Conservation (phyloP, 176 grass and related monocot species). For the Avena sativa region DNA sequence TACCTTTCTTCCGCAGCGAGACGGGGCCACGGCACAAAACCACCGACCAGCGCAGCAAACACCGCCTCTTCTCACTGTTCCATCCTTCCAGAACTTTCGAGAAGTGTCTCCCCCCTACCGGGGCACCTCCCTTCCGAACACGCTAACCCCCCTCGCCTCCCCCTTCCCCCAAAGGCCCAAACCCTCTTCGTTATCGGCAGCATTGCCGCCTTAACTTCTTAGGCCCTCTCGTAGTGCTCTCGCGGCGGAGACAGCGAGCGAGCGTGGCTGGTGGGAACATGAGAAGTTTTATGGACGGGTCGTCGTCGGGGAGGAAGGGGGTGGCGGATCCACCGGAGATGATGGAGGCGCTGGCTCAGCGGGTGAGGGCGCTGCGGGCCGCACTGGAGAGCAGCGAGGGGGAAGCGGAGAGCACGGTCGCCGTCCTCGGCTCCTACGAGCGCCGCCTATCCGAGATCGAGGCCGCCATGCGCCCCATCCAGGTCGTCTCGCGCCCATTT, state of each 20-base stretch:
- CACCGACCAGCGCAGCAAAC: not conserved
- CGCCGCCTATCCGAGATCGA: constrained; percentile 74
- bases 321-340: constrained; percentile 31
- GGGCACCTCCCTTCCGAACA: not conserved
- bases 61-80: not conserved
- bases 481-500: constrained; percentile 44
- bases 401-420: constrained; percentile 58
- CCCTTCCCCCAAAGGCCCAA: not conserved
- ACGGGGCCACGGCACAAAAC: not conserved
- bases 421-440: constrained; percentile 69
- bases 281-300: not conserved
- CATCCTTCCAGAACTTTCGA: constrained; percentile 23
- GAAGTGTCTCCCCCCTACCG: constrained; percentile 10
- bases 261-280: not conserved
- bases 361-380: constrained; percentile 57
- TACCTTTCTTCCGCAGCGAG: not conserved
- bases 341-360: constrained; percentile 46
- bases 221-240: not conserved
- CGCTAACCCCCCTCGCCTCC: not conserved
- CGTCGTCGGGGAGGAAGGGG: constrained; percentile 27
- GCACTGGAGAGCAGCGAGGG: constrained; percentile 59
- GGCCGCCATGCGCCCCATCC: constrained; percentile 65
- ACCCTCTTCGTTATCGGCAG: not conserved
- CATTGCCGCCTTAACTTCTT: not conserved
- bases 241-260: not conserved